Evolutionary conservation across 106 monocot species (phyloP), one percentile per base, ranked within the genome.

Genomic region (Iris macrosiphon): DNA sequence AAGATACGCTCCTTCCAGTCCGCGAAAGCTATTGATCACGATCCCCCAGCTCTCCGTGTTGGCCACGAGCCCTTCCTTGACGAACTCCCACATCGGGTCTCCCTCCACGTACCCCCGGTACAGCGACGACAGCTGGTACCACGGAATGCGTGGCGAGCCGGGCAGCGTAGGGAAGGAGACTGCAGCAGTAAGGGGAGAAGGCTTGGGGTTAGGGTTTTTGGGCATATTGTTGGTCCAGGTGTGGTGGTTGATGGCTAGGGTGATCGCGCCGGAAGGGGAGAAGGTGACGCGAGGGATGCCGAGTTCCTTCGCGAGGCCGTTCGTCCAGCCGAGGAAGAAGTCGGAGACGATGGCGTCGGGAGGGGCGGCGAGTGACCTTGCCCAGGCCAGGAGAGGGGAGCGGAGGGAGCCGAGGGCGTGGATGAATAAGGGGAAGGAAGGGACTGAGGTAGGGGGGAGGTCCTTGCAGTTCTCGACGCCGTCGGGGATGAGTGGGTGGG

Each of bases 161-260:
- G 83, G 88, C 12, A 89, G 28, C 0, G 30, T 14, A 19, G 67
- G 37, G 49, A 88, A 82, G 25, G 51, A 33, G 57, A 83, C 22
- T 0, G 13, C 40, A n/a, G n/a, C n/a, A n/a, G n/a, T n/a, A n/a
- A n/a, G n/a, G n/a, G n/a, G n/a, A n/a, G n/a, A n/a, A 22, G 7
- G 26, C 7, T 35, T 18, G 13, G 31, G 25, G 25, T 51, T 20
- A 14, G 11, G 10, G n/a, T n/a, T 4, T 20, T 37, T 7, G 13
- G 60, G 66, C 54, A 61, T 54, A n/a, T n/a, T n/a, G 6, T 40
- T 15, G 9, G 37, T 37, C 76, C 76, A 76, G 19, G 72, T 62
- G 4, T 27, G 59, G 62, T 79, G 39, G 32, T 53, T 1, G 14
- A 70, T 31, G 30, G 85, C 49, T 29, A 64, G n/a, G 19, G 14